Evolutionary conservation across 345 rosid species (phyloP), one percentile per base, ranked within the genome.

Genomic region (Acer campestre): DNA sequence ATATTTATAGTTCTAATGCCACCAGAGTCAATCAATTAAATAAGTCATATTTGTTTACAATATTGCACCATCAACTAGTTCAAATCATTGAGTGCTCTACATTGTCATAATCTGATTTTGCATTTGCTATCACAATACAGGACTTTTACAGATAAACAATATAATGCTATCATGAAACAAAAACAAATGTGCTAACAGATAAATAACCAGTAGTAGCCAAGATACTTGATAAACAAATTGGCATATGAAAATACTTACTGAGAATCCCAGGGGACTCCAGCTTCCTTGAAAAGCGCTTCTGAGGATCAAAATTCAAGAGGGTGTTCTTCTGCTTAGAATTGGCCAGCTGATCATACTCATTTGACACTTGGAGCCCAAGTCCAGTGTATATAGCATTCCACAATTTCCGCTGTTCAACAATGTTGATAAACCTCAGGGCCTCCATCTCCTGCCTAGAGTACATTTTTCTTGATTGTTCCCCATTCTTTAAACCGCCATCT

Each of bases 361-460:
- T 70, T 13, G 82, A 80, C 73, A 85, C 90, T 49, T 67, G 84
- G 68, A 87, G 75, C 58, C 86, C 88, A 48, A 96, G 97, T 66
- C 81, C 85, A 71, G 82, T 70, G 74, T 86, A 88, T 55, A 88
- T 70, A 73, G 79, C 77, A 80, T 73, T 82, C 99, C 99, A 96
- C 63, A 91, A 46, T 61, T 85, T 86, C 73, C 80, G 62, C 87
- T 96, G 99, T 61, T 84, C 85, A 16, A 29, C 87, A 81, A 85
- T 58, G 65, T 90, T 77, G 35, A 78, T 83, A 84, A 86, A 92
- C 91, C 92, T 91, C 88, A 96, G 66, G 61, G 84, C 83, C 91
- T 89, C 93, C 91, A 96, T 74, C 84, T 89, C 94, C 68, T 82
- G 71, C 81, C 86, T 88, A 6, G 94, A 79, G 84, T 91, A 93